Percentiles rank a stretch among this genome's conserved stretches.
phyloP scores from a whole-genome alignment of 805 yeast species.

The Candida pini region DNA sequence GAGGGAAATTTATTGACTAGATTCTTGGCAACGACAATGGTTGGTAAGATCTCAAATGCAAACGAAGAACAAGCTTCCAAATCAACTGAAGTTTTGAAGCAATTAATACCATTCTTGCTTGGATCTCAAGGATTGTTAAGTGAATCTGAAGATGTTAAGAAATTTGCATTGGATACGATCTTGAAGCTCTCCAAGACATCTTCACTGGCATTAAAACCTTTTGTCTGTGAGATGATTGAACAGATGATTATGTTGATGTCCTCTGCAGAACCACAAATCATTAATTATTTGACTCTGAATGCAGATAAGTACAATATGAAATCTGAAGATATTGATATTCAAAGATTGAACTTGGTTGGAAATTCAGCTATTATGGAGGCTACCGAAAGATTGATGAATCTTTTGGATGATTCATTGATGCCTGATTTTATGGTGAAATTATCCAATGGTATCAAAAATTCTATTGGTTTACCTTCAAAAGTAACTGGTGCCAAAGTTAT shows the following conservation, averaged over 20 bases:
- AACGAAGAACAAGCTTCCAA: slow-evolving; percentile 29
- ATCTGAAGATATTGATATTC: slow-evolving; percentile 67
- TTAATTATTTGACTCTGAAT: slow-evolving; percentile 79
- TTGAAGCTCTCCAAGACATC: slow-evolving; percentile 62
- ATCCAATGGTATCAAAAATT: slow-evolving; percentile 50
- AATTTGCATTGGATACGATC: slow-evolving; percentile 71
- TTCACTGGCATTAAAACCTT: slow-evolving; percentile 56
- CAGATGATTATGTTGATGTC: slow-evolving; percentile 73
- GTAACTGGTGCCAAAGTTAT: slow-evolving; percentile 76
- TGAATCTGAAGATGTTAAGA: slow-evolving; percentile 79
- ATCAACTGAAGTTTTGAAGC: slow-evolving; percentile 43
- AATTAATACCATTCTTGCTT: slow-evolving; percentile 70
- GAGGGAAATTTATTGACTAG: slow-evolving; percentile 71
- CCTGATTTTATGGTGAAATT: slow-evolving; percentile 45
- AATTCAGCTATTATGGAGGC: slow-evolving; percentile 88
- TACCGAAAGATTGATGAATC: slow-evolving; percentile 61
- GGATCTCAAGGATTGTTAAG: slow-evolving; percentile 76
- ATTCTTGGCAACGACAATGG: slow-evolving; percentile 56
- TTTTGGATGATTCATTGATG: slow-evolving; percentile 47
- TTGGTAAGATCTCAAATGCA: slow-evolving; percentile 48
- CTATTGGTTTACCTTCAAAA: slow-evolving; percentile 89
- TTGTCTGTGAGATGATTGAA: slow-evolving; percentile 61
- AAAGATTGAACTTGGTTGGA: slow-evolving; percentile 66
- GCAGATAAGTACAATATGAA: slow-evolving; percentile 82
- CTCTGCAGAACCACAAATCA: slow-evolving; percentile 83